phyloP scores from a whole-genome alignment of 768 basidiomycete species.

The Boletus rubroflammeus region DNA sequence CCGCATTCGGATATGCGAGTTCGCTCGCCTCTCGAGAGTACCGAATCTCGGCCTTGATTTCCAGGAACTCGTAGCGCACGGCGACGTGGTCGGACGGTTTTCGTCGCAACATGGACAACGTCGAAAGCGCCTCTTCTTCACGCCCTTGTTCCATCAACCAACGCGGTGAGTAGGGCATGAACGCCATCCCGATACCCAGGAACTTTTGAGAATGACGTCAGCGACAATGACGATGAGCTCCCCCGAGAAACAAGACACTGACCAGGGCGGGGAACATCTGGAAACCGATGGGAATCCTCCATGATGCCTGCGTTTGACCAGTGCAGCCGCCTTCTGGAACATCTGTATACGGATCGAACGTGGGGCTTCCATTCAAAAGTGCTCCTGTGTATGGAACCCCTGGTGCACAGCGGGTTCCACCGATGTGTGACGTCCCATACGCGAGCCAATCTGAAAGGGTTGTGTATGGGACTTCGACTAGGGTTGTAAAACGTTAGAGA shows the following conservation, averaged over 20 bases:
- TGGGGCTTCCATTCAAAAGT: slow-evolving; percentile 31
- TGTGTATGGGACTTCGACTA: neutral
- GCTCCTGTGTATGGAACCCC: slow-evolving; percentile 27
- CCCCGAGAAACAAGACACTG: slow-evolving; percentile 11
- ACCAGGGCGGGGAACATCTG: slow-evolving; percentile 40
- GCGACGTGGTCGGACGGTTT: slow-evolving; percentile 29
- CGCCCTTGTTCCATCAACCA: slow-evolving; percentile 40
- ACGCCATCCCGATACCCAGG: slow-evolving; percentile 30
- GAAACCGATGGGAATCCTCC: slow-evolving; percentile 36
- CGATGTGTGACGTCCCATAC: slow-evolving; percentile 33
- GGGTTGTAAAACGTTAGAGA: neutral
- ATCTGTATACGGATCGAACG: slow-evolving; percentile 27
- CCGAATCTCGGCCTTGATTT: slow-evolving; percentile 37
- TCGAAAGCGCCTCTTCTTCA: slow-evolving; percentile 33
- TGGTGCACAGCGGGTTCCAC: slow-evolving; percentile 31
- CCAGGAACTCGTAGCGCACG: slow-evolving; percentile 38
- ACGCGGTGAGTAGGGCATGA: slow-evolving; percentile 42
- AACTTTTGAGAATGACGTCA: slow-evolving; percentile 16
- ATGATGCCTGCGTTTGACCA: slow-evolving; percentile 30
- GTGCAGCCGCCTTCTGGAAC: slow-evolving; percentile 33
- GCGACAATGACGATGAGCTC: neutral
- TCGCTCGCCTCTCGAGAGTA: slow-evolving; percentile 24
- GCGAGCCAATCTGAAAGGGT: slow-evolving; percentile 28
- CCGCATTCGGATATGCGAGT: slow-evolving; percentile 21
- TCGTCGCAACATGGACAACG: slow-evolving; percentile 34